Evolutionary conservation across 352 stramenopile genomes (phyloP), one percentile per base, ranked within the genome.

Genomic region (Blastocystis sp.): DNA sequence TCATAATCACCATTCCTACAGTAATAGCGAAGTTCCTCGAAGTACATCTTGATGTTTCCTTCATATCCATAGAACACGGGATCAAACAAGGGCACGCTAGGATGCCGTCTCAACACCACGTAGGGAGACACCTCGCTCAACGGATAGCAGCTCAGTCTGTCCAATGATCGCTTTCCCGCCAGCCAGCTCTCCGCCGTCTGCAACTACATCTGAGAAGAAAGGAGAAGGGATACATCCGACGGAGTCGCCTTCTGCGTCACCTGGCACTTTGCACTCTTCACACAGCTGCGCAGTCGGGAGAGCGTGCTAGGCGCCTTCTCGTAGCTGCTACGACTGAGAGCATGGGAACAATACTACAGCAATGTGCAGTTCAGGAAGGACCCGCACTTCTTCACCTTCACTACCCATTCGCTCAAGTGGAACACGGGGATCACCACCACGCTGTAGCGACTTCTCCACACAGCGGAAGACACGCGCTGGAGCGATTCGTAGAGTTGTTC

Each of bases 11-110:
- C 23, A 59, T 3, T 3, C 38, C 19, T 34, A 77, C 67, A 77
- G 28, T 77, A 61, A 56, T 61, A 77, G 19, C 67, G 67, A 17
- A 77, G 14, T 23, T 52, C 28, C 52, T 77, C 67, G 67, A 77
- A 38, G 9, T 59, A 77, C 3, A 23, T 59, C 7, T 77, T 11
- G 5, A 59, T 77, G 21, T 77, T 77, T 14, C 23, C n/a, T n/a
- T 38, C 67, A 59, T 77, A 77, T 4, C 56, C 34, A 14, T 56
- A 77, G 23, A 77, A 77, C 28, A 77, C 21, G 7, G 67, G 67
- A 77, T 77, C 52, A 28, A 40, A 77, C 2, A 77, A 28, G n/a
- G 67, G 67, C 1, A 43, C 45, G 19, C 9, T 23, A 21, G 67
- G 67, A n/a, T 34, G 23, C 2, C 52, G 28, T 11, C 67, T 2